These are phyloP conservation scores for Patellifolia procumbens DNA, from an alignment of 179 eudicot genomes.

Conservation along the genomic window DNA sequence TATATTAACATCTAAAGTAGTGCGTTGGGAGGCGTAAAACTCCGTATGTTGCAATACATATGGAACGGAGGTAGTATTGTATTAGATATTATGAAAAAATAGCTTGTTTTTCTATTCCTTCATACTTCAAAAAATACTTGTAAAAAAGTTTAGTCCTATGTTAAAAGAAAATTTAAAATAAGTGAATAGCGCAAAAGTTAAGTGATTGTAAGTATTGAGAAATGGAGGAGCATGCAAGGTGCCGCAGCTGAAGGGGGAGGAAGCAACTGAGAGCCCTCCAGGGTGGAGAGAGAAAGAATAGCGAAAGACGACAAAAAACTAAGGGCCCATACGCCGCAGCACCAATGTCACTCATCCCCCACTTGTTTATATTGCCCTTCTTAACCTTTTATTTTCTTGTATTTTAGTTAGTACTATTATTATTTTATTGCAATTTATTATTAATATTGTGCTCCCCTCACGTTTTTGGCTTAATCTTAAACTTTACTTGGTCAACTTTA, in stretches of 20 bases:
- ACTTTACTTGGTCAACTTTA: slow-evolving; percentile 41
- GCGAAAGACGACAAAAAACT: slow-evolving; percentile 33
- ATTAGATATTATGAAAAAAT: too few relatives aligned
- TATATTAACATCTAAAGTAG: too few relatives aligned
- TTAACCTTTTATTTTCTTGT: background rate
- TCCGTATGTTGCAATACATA: too few relatives aligned
- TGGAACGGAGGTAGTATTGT: too few relatives aligned
- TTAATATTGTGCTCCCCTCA: slow-evolving; percentile 32
- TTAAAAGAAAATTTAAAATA: too few relatives aligned
- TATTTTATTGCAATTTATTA: background rate
- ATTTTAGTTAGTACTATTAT: background rate
- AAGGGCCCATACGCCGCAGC: slow-evolving; percentile 43
- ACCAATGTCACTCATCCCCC: slow-evolving; percentile 39
- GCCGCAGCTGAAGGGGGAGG: slow-evolving; percentile 30
- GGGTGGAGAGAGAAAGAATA: slow-evolving; percentile 27
- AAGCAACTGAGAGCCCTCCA: slow-evolving; percentile 38
- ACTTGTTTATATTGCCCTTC: slow-evolving; percentile 32
- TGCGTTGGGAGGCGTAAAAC: too few relatives aligned
- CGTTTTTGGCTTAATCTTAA: slow-evolving; percentile 33
- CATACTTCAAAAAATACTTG: too few relatives aligned
- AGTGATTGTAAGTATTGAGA: background rate
- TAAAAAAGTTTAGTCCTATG: too few relatives aligned
- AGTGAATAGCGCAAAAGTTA: too few relatives aligned
- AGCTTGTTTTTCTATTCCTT: too few relatives aligned
- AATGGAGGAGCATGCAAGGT: slow-evolving; percentile 25